Conservation (phyloP, 148 eudicot species). For the Diospyros kaki region DNA sequence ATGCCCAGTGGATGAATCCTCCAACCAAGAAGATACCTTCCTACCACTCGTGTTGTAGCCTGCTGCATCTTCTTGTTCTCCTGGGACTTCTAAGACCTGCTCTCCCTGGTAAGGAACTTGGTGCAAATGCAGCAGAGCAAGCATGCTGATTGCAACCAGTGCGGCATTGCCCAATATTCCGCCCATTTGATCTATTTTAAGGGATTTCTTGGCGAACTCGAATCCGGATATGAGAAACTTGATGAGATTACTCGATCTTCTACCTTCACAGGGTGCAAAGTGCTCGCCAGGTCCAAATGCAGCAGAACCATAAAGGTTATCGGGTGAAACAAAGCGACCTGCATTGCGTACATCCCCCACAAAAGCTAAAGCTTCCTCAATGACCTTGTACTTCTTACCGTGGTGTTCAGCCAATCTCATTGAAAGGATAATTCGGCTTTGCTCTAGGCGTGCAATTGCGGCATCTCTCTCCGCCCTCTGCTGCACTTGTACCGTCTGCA, state of each 20-base stretch:
- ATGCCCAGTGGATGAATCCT: conserved; percentile 22
- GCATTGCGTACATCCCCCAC: conserved; percentile 48
- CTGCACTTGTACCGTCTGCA: conserved; percentile 75
- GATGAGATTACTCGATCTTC: conserved; percentile 36
- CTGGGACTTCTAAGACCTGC: conserved; percentile 21
- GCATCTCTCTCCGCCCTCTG: conserved; percentile 92
- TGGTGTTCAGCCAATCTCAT: conserved; percentile 83
- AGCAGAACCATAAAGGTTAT: conserved; percentile 36
- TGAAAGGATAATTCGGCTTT: conserved; percentile 81
- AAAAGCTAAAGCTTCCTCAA: conserved; percentile 85
- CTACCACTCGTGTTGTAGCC: conserved; percentile 24
- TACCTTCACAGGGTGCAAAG: conserved; percentile 26
- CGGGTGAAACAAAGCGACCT: conserved; percentile 43
- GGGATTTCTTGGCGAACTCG: conserved; percentile 46
- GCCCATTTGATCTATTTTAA: conserved; percentile 58
- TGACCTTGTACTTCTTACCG: conserved; percentile 79
- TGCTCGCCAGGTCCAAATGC: conserved; percentile 34
- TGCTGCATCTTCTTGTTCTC: conserved; percentile 26
- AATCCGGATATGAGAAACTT: conserved; percentile 46
- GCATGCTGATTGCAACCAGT: conserved; percentile 77
- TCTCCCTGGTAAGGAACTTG: conserved; percentile 42
- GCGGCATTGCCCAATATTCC: conserved; percentile 83
- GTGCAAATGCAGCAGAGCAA: conserved; percentile 73
- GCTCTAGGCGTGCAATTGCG: conserved; percentile 86
- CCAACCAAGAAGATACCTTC: conserved; percentile 23